These are phyloP conservation scores for Scedosporium minutisporum DNA, from an alignment of 2,329 filamentous ascomycete genomes.

Conservation along the genomic window DNA sequence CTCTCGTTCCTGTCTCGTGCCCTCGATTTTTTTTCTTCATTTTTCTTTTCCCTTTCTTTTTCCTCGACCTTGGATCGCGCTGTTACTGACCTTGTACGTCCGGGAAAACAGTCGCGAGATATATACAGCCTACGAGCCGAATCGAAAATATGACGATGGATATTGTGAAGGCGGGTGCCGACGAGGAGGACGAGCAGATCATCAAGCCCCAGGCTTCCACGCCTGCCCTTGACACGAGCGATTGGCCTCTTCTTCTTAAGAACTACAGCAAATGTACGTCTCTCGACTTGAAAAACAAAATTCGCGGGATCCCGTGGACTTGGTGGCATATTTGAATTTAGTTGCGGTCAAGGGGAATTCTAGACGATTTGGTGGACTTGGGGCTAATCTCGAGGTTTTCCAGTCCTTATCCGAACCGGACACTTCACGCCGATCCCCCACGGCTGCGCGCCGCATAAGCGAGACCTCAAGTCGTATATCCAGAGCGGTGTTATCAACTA, in stretches of 20 bases:
- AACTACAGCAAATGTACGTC: conserved; percentile 85
- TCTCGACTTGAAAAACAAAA: too few species aligned
- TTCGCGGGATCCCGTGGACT: background rate
- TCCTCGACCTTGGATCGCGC: background rate
- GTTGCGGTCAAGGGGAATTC: background rate
- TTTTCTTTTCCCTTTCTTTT: too few species aligned
- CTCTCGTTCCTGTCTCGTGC: background rate
- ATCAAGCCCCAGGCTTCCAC: conserved; percentile 87
- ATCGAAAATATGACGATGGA: conserved; percentile 35
- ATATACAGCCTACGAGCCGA: background rate
- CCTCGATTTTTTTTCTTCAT: background rate
- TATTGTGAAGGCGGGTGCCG: conserved; percentile 42
- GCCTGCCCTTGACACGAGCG: conserved; percentile 72
- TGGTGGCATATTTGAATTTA: background rate
- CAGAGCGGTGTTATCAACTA: conserved; percentile 95
- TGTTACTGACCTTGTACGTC: background rate
- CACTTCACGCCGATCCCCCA: conserved; percentile 96
- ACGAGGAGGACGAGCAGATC: conserved; percentile 60
- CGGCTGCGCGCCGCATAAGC: conserved; percentile 82
- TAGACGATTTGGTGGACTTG: background rate
- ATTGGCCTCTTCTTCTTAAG: conserved; percentile 89
- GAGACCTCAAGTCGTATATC: conserved; percentile 94
- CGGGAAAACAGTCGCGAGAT: background rate
- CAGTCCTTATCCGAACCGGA: conserved; percentile 83
- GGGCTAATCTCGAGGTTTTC: background rate